A percentile compares a stretch with the other conserved stretches of the same genome.
These are phyloP conservation scores for Ustilago loliicola DNA, from an alignment of 1,284 basidiomycete species.

Conservation along the genomic window DNA sequence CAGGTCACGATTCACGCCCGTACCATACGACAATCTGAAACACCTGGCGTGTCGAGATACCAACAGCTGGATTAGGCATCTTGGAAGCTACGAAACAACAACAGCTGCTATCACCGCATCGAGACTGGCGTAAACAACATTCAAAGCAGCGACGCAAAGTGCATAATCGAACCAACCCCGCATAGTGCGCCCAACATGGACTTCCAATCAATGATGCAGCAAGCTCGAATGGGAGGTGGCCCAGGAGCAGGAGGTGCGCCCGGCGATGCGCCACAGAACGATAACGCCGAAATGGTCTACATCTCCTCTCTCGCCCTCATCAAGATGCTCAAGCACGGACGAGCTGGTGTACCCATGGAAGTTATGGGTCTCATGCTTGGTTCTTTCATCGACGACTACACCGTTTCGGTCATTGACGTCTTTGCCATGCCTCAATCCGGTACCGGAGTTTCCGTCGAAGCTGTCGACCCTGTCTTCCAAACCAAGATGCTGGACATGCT, in stretches of 20 bases:
- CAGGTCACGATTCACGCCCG: no score
- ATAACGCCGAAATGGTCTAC: constrained; percentile 70
- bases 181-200: constrained; percentile 57
- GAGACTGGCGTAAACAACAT: no score
- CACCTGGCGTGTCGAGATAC: no score
- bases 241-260: constrained; percentile 37
- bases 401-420: constrained; percentile 89
- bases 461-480: constrained; percentile 99
- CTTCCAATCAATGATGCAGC: constrained; percentile 65
- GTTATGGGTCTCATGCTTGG: constrained; percentile 99
- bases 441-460: constrained; percentile 97
- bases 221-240: constrained; percentile 61
- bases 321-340: constrained; percentile 97
- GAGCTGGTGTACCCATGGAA: constrained; percentile 99
- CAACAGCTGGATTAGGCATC: no score
- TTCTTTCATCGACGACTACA: constrained; percentile 97
- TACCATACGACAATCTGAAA: no score
- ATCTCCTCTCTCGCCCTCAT: constrained; percentile 68
- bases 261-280: constrained; percentile 71
- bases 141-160: no score
- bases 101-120: neutral
- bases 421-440: constrained; percentile 99
- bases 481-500: constrained; percentile 99
- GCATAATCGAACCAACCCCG: no score
- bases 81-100: neutral